Base-by-base conservation (phyloP, 257 asterid species). In the Euphrasia confusa region DNA sequence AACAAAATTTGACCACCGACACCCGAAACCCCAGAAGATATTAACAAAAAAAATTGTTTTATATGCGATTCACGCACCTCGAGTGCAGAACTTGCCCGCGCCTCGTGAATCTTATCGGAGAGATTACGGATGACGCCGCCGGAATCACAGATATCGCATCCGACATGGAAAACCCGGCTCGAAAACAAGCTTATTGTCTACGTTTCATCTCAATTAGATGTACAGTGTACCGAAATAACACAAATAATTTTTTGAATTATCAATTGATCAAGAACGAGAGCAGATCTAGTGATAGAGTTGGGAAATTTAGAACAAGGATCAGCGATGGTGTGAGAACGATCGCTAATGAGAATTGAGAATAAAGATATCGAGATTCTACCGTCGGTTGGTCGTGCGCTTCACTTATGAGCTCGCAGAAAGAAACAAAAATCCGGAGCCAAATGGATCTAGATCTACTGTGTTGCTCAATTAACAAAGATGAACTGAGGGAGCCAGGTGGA, bases 51-150 rank as follows among this genome's bases (percentile, higher is more conserved):
- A n/a, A 2, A 15, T 47, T 5, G 3, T 0, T 2, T 26, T n/a
- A 64, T n/a, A 13, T 18, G 49, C 61, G 49, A 64, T 57, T 47
- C 32, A 48, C 56, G 45, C 60, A 91, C 99, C 95, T 92, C 99
- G 12, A 92, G 77, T 50, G 99, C 99, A 68, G 99, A 97, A 89
- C 89, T 92, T 70, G 86, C 89, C 14, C 99, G 90, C 84, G 89
- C 89, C 79, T 92, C 99, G 62, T 92, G 89, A 39, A 92, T 88
- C 82, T 92, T 92, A 71, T 92, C 99, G 61, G 97, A 89, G 68
- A 92, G 86, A 80, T 86, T 92, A 28, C 99, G 95, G 45, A 92
- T 81, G 69, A 89, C 45, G 99, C 83, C 5, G 97, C 83, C 9
- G 99, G 91, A 83, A 92, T 75, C 68, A 83, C 72, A 32, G 94